Evolutionary conservation across 1,139 yeast genomes (phyloP).

Genomic region (Yamadazyma spencermartinsiae): DNA sequence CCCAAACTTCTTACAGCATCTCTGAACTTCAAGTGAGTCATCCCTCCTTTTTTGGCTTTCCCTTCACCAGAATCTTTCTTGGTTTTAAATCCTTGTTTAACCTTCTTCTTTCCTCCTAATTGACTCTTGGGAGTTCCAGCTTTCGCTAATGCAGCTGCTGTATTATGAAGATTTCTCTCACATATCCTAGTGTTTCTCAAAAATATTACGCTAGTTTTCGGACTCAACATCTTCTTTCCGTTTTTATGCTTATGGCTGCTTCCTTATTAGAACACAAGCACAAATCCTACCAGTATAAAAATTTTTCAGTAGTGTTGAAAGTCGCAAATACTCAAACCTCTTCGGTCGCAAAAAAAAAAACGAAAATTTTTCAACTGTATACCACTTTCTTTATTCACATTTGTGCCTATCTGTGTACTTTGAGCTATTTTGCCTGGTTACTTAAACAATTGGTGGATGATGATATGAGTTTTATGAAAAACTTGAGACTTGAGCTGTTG

Average conservation of each 20-base stretch:
- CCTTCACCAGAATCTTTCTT: constrained; percentile 17
- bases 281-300: neutral
- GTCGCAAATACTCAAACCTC: neutral
- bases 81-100: constrained; percentile 27
- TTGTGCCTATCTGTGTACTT: neutral
- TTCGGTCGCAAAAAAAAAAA: constrained; percentile 2
- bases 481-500: constrained; percentile 1
- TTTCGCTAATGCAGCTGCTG: constrained; percentile 16
- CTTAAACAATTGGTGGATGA: too few species aligned
- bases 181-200: neutral
- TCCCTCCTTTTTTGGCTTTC: constrained; percentile 41
- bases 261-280: too few species aligned
- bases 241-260: neutral
- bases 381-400: neutral
- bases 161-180: constrained; percentile 9
- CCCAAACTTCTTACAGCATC: constrained; percentile 41
- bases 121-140: constrained; percentile 16
- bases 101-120: constrained; percentile 28
- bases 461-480: constrained; percentile 5
- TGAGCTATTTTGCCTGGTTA: too few species aligned
- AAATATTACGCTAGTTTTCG: neutral
- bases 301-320: neutral
- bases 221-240: neutral
- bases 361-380: constrained; percentile 1
- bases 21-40: constrained; percentile 42